Evolutionary conservation across 2,329 filamentous ascomycete species (phyloP), one percentile per base, ranked within the genome.

Genomic region (Cercospora beticola): DNA sequence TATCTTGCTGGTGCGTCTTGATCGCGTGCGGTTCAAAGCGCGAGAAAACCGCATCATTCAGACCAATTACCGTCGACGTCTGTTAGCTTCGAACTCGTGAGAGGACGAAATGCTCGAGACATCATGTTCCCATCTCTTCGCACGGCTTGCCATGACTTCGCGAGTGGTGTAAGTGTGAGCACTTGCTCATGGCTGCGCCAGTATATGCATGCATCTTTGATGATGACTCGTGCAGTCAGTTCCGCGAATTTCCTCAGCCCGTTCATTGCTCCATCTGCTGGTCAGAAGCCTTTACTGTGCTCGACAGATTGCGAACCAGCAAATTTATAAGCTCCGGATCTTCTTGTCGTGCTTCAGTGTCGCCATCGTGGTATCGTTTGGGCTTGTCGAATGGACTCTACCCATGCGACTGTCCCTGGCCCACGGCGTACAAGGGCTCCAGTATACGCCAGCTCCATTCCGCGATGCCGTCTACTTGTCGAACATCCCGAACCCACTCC

Each of bases 401-500:
- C 36, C 26, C 54, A 14, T 58, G 30, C 54, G 59, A 16, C 23
- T 62, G 59, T 28, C 40, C 40, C 21, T 26, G 59, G 8, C 64
- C 46, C 2, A 58, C 61, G 31, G 64, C 43, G 62, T 71, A 88
- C 33, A 88, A 71, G 8, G 80, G 78, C 75, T 82, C 81, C 61
- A 85, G 74, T 23, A 88, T 79, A 36, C 79, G 79, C 86, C 86
- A 88, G 69, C 84, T 84, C 86, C 87, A 89, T 31, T 80, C 78
- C 3, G 87, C 86, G 16, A 86, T 84, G 0, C 81, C 80, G 74
- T 89, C 87, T 28, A 84, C 80, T 63, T 80, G 82, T 73, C 83
- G 85, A 71, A 89, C 79, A 73, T 89, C 87, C 59, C 82, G 77
- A 62, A 90, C 80, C 87, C 87, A 89, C 67, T 88, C 85, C 60